Evolutionary conservation across 352 stramenopile species (phyloP), one percentile per base, ranked within the genome.

Genomic region (Phytopythium aichiense): DNA sequence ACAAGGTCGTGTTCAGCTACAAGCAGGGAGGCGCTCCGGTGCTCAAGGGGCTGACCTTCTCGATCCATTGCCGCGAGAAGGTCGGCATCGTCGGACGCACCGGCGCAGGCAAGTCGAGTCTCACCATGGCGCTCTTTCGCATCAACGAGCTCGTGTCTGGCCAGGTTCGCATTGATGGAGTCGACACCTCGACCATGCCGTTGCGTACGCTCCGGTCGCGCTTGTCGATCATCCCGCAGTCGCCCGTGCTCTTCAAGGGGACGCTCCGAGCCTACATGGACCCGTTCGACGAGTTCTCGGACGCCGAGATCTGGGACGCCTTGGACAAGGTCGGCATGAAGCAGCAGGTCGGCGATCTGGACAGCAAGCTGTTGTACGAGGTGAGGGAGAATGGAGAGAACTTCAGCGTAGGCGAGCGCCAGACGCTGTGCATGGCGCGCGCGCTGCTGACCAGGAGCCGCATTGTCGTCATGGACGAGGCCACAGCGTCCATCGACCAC

Each of bases 401-500:
- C 30, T 48, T 69, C 33, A 65, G 57, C 20, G 63, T 65, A 89
- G 95, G 96, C 9, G 87, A 99, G 70, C 69, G 93, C 2, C 94
- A 98, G 69, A 67, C 98, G 22, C 65, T 98, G 7, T 97, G 91
- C 61, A 79, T 99, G 56, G 96, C 83, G 43, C 71, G 95, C 40
- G 94, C 95, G 16, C 70, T 98, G 48, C 66, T 99, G 8, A 77
- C 77, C 18, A 79, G 92, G 37, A 89, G 85, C 33, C 58, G 61
- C 31, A 92, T 98, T 48, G 68, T 99, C 18, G 71, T 98, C 7
- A 94, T 98, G 77, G 96, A 99, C 63, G 96, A 99, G 72, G 94
- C 93, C 0, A 98, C 94, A 12, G 80, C 82, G 15, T 81, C 74
- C 15, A 80, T 88, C 45, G 81, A 89, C 52, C 63, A 62, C 40